Evolutionary conservation across 352 stramenopile species (phyloP).

Genomic region (Salisapilia sapeloensis): DNA sequence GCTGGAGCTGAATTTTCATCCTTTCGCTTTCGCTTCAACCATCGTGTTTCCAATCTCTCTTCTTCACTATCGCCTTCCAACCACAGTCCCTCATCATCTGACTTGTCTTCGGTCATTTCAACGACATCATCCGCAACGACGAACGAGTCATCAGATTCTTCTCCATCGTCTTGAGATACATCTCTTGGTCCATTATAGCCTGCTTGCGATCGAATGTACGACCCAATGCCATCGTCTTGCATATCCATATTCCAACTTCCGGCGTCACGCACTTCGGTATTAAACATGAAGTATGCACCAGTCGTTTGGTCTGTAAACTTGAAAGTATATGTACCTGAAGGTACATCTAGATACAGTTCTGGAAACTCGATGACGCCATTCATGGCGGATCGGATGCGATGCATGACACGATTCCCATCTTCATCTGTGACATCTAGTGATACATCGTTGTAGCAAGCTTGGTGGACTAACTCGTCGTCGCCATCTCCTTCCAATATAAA

Average conservation of each 20-base stretch:
- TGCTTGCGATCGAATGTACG: conserved; percentile 14
- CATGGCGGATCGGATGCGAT: conserved; percentile 22
- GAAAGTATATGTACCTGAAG: conserved; percentile 53
- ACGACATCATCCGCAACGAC: conserved; percentile 37
- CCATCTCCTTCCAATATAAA: conserved; percentile 49
- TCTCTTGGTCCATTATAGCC: conserved; percentile 19
- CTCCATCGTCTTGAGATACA: conserved; percentile 10
- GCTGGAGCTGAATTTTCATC: neutral
- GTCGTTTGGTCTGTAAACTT: conserved; percentile 44
- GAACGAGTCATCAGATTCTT: conserved; percentile 51
- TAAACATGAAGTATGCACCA: conserved; percentile 32
- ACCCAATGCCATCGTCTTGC: neutral
- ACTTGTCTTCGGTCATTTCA: neutral
- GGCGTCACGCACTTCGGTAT: conserved; percentile 26
- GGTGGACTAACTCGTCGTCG: conserved; percentile 40
- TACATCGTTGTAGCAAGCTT: conserved; percentile 48
- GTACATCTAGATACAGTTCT: conserved; percentile 38
- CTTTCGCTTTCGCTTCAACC: neutral
- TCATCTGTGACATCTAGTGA: conserved; percentile 32
- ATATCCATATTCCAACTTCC: too few species aligned
- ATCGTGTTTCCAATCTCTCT: conserved; percentile 1
- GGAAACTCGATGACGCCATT: conserved; percentile 41
- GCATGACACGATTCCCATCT: conserved; percentile 41
- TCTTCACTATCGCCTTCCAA: conserved; percentile 16
- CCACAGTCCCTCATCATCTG: conserved; percentile 5